Conservation (phyloP, 129 eudicot species). For the Oenanthe sinensis region DNA sequence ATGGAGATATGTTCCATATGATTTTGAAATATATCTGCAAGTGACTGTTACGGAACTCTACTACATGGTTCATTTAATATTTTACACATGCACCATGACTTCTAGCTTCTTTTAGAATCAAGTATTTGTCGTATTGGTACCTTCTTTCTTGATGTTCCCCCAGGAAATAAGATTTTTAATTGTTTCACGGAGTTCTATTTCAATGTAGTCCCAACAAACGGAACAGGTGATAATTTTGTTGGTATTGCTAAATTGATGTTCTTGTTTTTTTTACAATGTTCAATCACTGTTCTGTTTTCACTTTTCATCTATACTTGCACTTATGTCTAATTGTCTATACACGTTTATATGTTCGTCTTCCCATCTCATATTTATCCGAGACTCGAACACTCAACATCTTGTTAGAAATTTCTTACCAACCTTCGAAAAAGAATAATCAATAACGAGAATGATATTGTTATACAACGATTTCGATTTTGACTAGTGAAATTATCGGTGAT, state of each 20-base stretch:
- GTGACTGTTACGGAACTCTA: background rate
- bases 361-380: background rate
- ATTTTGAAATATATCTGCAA: background rate
- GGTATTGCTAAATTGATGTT: background rate
- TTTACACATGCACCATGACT: background rate
- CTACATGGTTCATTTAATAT: background rate
- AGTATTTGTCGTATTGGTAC: background rate
- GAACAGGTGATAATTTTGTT: background rate
- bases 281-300: background rate
- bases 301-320: too few species aligned
- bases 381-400: background rate
- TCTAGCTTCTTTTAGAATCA: background rate
- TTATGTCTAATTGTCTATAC: too few species aligned
- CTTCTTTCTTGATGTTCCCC: conserved; percentile 2
- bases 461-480: too few species aligned
- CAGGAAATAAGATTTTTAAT: background rate
- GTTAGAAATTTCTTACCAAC: background rate
- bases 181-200: background rate
- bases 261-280: background rate
- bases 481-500: too few species aligned
- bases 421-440: too few species aligned
- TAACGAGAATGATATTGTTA: too few species aligned
- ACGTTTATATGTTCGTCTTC: too few species aligned
- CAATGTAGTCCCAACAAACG: background rate
- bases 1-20: background rate